Percentiles rank a stretch among this genome's conserved stretches.
Conservation (phyloP, 2,329 filamentous ascomycete species). For the Emergomyces orientalis region DNA sequence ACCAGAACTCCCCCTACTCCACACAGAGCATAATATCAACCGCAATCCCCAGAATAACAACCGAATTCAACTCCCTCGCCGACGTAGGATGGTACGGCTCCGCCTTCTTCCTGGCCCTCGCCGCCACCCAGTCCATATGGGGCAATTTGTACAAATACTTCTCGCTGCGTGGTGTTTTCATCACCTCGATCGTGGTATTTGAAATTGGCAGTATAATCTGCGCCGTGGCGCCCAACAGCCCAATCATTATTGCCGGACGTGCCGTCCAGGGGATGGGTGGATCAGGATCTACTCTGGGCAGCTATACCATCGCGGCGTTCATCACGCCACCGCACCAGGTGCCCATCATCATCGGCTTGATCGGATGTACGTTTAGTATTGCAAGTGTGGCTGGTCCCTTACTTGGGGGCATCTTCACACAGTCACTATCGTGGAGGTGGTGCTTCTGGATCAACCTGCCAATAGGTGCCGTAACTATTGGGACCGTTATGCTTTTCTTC, state of each 20-base stretch:
- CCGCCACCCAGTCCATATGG: conserved; percentile 30
- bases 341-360: conserved; percentile 30
- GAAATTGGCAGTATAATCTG: conserved; percentile 33
- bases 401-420: conserved; percentile 39
- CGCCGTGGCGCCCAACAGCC: conserved; percentile 26
- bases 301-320: conserved; percentile 23
- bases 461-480: conserved; percentile 24
- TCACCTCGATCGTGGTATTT: conserved; percentile 29
- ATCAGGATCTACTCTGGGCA: conserved; percentile 28
- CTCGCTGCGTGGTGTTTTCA: conserved; percentile 29
- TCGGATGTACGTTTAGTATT: conserved; percentile 33
- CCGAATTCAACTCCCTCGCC: conserved; percentile 43
- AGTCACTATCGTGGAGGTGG: conserved; percentile 36
- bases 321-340: conserved; percentile 39
- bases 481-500: conserved; percentile 36
- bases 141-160: conserved; percentile 31
- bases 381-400: conserved; percentile 31
- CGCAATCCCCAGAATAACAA: conserved; percentile 5
- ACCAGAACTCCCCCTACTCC: background rate
- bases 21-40: conserved; percentile 2
- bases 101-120: conserved; percentile 27
- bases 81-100: conserved; percentile 59
- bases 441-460: conserved; percentile 37
- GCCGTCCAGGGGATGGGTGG: conserved; percentile 30
- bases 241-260: conserved; percentile 29